Evolutionary conservation across 257 asterid species (phyloP).

Genomic region (Lavandula angustifolia): DNA sequence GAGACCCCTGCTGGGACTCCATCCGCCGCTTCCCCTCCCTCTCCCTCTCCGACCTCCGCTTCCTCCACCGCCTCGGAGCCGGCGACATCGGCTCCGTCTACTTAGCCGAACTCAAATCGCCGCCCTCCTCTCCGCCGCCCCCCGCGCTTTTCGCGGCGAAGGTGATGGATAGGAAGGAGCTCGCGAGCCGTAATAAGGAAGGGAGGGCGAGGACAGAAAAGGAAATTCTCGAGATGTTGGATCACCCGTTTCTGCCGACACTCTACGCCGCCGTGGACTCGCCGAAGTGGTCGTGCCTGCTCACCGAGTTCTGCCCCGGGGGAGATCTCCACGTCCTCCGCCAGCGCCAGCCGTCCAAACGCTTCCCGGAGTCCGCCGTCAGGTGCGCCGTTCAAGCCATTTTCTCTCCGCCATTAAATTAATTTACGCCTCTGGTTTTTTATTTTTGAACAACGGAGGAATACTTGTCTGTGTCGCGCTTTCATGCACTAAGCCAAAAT

Average conservation of each 20-base stretch:
- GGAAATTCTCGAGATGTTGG: slow-evolving; percentile 84
- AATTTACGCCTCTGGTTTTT: neutral
- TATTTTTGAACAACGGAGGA: slow-evolving; percentile 1
- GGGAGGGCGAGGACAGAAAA: slow-evolving; percentile 84
- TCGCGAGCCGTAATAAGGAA: slow-evolving; percentile 80
- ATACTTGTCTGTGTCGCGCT: slow-evolving; percentile 25
- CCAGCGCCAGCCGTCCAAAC: slow-evolving; percentile 87
- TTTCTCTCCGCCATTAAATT: neutral
- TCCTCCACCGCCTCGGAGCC: slow-evolving; percentile 87
- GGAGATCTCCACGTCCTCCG: slow-evolving; percentile 98
- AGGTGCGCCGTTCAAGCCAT: slow-evolving; percentile 51
- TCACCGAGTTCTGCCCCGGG: slow-evolving; percentile 96
- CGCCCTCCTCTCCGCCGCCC: slow-evolving; percentile 25
- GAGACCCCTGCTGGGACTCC: slow-evolving; percentile 79
- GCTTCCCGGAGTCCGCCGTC: slow-evolving; percentile 85
- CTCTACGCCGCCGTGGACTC: slow-evolving; percentile 81
- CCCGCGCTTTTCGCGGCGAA: slow-evolving; percentile 76
- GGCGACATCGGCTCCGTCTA: slow-evolving; percentile 96
- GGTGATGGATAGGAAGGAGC: slow-evolving; percentile 85
- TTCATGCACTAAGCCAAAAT: slow-evolving; percentile 32
- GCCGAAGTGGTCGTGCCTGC: slow-evolving; percentile 80
- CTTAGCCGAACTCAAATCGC: slow-evolving; percentile 71
- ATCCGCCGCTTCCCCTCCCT: slow-evolving; percentile 54
- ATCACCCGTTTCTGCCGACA: slow-evolving; percentile 88
- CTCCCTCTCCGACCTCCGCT: slow-evolving; percentile 77